A percentile compares a stretch with the other conserved stretches of the same genome.
Conservation (phyloP, 2,329 filamentous ascomycete species). For the Hypoxylon sp. region DNA sequence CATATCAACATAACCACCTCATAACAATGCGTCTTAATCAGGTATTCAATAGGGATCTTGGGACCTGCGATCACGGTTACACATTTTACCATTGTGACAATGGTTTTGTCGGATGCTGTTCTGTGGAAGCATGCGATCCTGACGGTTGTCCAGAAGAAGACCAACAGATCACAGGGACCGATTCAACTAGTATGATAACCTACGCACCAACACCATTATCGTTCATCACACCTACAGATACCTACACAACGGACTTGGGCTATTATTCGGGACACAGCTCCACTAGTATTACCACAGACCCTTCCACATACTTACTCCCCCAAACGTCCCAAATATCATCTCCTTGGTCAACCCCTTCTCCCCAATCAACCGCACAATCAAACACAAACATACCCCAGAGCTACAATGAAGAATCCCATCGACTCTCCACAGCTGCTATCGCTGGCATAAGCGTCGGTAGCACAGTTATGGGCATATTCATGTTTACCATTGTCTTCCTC, state of each 20-base stretch:
- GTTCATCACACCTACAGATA: neutral
- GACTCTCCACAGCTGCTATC: constrained; percentile 36
- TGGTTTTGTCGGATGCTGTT: constrained; percentile 63
- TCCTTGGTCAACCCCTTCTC: neutral
- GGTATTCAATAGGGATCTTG: neutral
- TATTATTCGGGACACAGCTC: neutral
- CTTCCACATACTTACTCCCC: neutral
- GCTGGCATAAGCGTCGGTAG: constrained; percentile 45
- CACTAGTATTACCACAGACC: neutral
- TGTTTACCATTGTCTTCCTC: constrained; percentile 43
- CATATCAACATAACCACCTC: neutral
- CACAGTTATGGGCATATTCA: constrained; percentile 32
- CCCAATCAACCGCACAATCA: neutral
- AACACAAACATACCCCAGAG: constrained; percentile 9
- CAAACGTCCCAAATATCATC: constrained; percentile 6
- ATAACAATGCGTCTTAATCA: neutral
- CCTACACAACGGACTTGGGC: neutral
- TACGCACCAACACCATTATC: neutral
- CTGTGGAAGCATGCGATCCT: constrained; percentile 59
- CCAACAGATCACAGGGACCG: neutral
- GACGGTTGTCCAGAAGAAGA: constrained; percentile 47
- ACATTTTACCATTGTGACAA: constrained; percentile 58
- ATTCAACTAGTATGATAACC: neutral
- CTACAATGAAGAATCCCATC: neutral
- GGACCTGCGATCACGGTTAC: constrained; percentile 39